A percentile compares a stretch with the other conserved stretches of the same genome.
phyloP scores from a whole-genome alignment of 257 asterid genomes.

The Lavandula angustifolia region DNA sequence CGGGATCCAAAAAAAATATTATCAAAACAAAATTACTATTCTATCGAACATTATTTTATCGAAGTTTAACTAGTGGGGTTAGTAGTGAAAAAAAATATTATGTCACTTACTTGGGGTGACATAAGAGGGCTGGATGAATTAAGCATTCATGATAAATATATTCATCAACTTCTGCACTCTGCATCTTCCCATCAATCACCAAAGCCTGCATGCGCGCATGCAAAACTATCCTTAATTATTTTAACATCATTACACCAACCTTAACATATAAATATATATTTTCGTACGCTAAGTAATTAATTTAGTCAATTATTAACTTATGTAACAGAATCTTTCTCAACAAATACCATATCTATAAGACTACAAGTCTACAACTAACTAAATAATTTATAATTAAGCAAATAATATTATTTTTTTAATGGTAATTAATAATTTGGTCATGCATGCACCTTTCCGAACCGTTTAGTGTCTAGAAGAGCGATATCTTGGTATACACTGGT shows the following conservation, averaged over 20 bases:
- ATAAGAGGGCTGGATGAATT: conserved; percentile 87
- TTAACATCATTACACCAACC: neutral
- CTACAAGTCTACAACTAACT: neutral
- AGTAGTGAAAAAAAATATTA: too few species aligned
- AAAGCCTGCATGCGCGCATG: conserved; percentile 50
- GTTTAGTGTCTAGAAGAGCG: conserved; percentile 88
- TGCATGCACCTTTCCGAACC: conserved; percentile 71
- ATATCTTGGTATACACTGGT: conserved; percentile 89
- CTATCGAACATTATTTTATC: too few species aligned
- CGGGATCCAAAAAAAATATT: too few species aligned
- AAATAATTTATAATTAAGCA: too few species aligned
- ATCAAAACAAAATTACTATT: too few species aligned
- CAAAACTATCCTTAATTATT: neutral
- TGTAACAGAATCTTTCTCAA: neutral
- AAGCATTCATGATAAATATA: conserved; percentile 94
- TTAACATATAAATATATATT: neutral
- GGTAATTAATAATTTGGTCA: neutral
- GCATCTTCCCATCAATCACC: conserved; percentile 99
- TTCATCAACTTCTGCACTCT: conserved; percentile 95
- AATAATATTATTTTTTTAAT: neutral
- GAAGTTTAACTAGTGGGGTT: too few species aligned
- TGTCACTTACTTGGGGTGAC: conserved; percentile 90
- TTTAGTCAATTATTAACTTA: neutral
- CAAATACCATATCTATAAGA: neutral
- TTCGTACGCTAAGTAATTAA: neutral